Evolutionary conservation across 345 rosid species (phyloP), one percentile per base, ranked within the genome.

Genomic region (Pistacia vera): DNA sequence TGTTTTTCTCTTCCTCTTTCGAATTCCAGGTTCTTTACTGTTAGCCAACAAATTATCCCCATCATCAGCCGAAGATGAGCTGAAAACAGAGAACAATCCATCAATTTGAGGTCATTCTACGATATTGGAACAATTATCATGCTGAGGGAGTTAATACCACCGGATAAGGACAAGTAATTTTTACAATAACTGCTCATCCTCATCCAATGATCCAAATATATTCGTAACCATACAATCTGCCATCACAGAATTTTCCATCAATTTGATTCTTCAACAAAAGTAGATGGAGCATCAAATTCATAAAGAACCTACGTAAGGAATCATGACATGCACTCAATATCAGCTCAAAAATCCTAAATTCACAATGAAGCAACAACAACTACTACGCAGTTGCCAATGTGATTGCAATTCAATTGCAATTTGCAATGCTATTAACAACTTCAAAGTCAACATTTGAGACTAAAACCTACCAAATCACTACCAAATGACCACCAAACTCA

Each of bases 1-100:
- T 0, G 69, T 70, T 78, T 84, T 68, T 80, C 97, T 81, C 81
- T 89, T 93, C 77, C 91, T 83, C 85, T 87, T 92, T 71, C 73
- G 82, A 12, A 61, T 84, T 9, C 64, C 72, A 6, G 83, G 55
- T 83, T 80, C 83, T 38, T 75, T 60, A 4, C 35, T 58, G 3
- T 54, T 76, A 3, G 65, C 61, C 1, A 80, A 87, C 1, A 78
- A 78, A 79, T 84, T 83, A 56, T 80, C 82, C 4, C 18, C 70
- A 63, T 63, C 85, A 68, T 88, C 85, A 14, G 76, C 81, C 10
- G 83, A 79, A 74, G 85, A 85, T 12, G 86, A 90, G 78, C 97
- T 93, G 90, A 74, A 46, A 22, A 62, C 56, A 67, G n/a, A 66
- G 35, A 64, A 57, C 6, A 67, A 35, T 44, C 54, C 22, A 44